These are phyloP conservation scores for Thyridium curvatum DNA, from an alignment of 2,329 filamentous ascomycete species.

Conservation along the genomic window DNA sequence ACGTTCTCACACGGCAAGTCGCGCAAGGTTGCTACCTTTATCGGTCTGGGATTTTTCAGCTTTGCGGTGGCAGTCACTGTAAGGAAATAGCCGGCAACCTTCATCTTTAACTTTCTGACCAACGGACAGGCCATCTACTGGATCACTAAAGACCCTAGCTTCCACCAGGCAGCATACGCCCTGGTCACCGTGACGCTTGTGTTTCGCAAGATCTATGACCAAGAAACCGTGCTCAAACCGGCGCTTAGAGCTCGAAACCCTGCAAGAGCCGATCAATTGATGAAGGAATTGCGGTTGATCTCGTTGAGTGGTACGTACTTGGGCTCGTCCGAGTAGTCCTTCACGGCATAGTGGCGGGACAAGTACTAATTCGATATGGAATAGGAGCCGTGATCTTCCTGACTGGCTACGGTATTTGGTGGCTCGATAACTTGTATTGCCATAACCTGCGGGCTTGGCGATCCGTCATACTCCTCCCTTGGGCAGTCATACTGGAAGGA, in stretches of 20 bases:
- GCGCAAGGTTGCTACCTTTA: slow-evolving; percentile 27
- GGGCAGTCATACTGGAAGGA: slow-evolving; percentile 64
- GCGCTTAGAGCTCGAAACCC: slow-evolving; percentile 36
- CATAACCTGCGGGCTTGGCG: slow-evolving; percentile 58
- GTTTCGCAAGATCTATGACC: slow-evolving; percentile 68
- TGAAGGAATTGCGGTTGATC: slow-evolving; percentile 70
- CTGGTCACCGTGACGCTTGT: slow-evolving; percentile 65
- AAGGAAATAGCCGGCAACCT: slow-evolving; percentile 26
- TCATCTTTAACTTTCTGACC: neutral
- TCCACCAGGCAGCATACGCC: slow-evolving; percentile 77
- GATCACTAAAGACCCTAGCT: slow-evolving; percentile 72
- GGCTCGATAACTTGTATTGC: slow-evolving; percentile 73
- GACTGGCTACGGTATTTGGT: slow-evolving; percentile 71
- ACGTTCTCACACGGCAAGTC: slow-evolving; percentile 67
- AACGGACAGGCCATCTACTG: slow-evolving; percentile 53
- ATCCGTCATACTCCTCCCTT: slow-evolving; percentile 65
- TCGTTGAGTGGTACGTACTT: slow-evolving; percentile 43
- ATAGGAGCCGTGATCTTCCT: slow-evolving; percentile 64
- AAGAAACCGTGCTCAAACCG: slow-evolving; percentile 47
- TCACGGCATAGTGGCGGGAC: too few relatives aligned
- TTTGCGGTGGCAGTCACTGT: slow-evolving; percentile 67
- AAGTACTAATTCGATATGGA: neutral
- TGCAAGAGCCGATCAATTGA: slow-evolving; percentile 38
- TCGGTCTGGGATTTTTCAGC: slow-evolving; percentile 50
- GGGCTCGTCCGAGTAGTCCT: too few relatives aligned